These are phyloP conservation scores for Cercospora berteroae DNA, from an alignment of 2,329 filamentous ascomycete species.

Conservation along the genomic window DNA sequence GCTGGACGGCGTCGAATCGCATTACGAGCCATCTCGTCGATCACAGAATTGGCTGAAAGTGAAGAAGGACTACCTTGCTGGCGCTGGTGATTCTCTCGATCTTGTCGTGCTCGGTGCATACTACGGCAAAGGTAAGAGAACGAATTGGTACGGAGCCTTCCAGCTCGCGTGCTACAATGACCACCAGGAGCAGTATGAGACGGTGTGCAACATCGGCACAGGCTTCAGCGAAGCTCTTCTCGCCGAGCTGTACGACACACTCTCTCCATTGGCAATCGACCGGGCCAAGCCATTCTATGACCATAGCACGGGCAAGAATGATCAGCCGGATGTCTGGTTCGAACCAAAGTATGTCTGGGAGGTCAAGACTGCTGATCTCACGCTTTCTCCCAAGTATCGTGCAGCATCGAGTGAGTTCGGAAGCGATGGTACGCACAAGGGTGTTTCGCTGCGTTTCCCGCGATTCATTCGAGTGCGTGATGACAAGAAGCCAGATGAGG, in stretches of 20 bases:
- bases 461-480: constrained; percentile 88
- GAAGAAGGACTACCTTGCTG: constrained; percentile 96
- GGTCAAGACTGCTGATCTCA: constrained; percentile 93
- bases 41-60: constrained; percentile 98
- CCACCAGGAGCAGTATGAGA: constrained; percentile 78
- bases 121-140: constrained; percentile 90
- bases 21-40: constrained; percentile 93
- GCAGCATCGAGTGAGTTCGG: constrained; percentile 81
- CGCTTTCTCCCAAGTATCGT: constrained; percentile 86
- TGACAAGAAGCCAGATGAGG: constrained; percentile 93
- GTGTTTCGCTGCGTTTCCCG: constrained; percentile 87
- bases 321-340: constrained; percentile 98
- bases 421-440: constrained; percentile 60
- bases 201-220: constrained; percentile 96
- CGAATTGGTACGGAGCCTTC: constrained; percentile 93
- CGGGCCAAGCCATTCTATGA: constrained; percentile 91
- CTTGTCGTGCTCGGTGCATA: constrained; percentile 95
- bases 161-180: constrained; percentile 91
- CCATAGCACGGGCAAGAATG: constrained; percentile 78
- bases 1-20: constrained; percentile 87
- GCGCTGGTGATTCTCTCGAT: constrained; percentile 92
- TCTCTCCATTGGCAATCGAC: constrained; percentile 78
- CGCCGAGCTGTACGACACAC: constrained; percentile 75
- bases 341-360: constrained; percentile 95
- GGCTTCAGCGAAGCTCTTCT: constrained; percentile 94